Base-by-base conservation (phyloP, 2,329 filamentous ascomycete genomes). In the Cladosporium sp. region DNA sequence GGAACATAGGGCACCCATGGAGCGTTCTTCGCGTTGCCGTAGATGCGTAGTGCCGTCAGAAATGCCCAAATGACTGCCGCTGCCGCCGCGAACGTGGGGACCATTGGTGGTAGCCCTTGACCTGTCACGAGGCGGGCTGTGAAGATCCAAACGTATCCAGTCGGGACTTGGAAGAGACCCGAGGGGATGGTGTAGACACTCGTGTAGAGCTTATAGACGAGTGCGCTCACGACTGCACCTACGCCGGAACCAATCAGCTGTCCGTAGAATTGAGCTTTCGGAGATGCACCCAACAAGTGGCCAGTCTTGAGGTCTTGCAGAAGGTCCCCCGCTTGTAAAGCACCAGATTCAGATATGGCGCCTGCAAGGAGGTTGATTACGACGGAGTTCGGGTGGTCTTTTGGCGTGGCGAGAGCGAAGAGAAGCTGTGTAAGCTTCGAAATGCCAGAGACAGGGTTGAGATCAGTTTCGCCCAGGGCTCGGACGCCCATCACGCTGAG, bases 291-390 rank as follows among this genome's bases (percentile, higher is more conserved):
- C 1, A 99, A 79, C 0, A 99, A 74, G 68, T 99, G 92, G 0
- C 93, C 93, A 0, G 93, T 96, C 69, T 99, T 99, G 24, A 99
- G 79, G 66, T 99, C 93, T 67, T 99, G 93, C 80, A 99, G 88
- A 50, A 99, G 82, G 68, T 99, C 93, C 7, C 93, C 93, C 2
- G 93, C 92, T 73, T 99, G 93, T 3, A 97, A 76, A 3, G 93
- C 93, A 4, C 93, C 87, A 4, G 85, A 83, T 68, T 91, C 87
- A 9, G 83, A 86, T 24, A 99, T 85, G 0, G 93, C 93, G 7
- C 93, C 93, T 0, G 92, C 93, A 6, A 99, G 83, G 2, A 99
- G 80, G 65, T 99, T 99, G 65, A 96, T 95, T 50, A 96, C 79
- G n/a, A 99, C 85, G 11, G 89, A 89, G 36, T 90, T 90, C 60